Evolutionary conservation across 768 basidiomycete genomes (phyloP).

Genomic region (Peribolospora kevripleyi): DNA sequence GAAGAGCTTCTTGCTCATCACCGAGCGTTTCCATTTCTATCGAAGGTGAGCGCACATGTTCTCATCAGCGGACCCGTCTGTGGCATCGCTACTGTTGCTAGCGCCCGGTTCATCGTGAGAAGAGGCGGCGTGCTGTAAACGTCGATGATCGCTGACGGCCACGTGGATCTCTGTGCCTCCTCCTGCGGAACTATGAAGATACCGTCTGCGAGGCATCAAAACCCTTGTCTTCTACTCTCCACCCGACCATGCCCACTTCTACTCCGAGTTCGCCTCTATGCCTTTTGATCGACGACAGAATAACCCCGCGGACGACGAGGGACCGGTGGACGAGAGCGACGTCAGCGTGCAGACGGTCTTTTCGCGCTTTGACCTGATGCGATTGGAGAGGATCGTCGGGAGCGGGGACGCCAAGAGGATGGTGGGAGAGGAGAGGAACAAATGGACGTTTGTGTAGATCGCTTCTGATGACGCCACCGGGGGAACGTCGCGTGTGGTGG

Average conservation of each 20-base stretch:
- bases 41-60: slow-evolving; percentile 30
- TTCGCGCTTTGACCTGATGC: slow-evolving; percentile 70
- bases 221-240: slow-evolving; percentile 84
- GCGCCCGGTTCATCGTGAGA: background rate
- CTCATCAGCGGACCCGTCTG: background rate
- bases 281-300: slow-evolving; percentile 35
- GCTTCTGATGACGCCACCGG: too few species aligned
- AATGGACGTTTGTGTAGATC: slow-evolving; percentile 20
- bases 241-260: slow-evolving; percentile 75
- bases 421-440: slow-evolving; percentile 18
- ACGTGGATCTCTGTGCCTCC: background rate
- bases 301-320: slow-evolving; percentile 23
- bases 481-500: too few species aligned
- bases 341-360: slow-evolving; percentile 60
- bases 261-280: slow-evolving; percentile 64
- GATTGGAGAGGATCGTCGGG: slow-evolving; percentile 60
- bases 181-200: slow-evolving; percentile 26
- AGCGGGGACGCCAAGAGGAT: slow-evolving; percentile 22
- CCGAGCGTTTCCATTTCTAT: slow-evolving; percentile 98
- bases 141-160: background rate
- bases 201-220: slow-evolving; percentile 75
- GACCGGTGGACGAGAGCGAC: slow-evolving; percentile 63
- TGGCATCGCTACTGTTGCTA: background rate
- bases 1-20: slow-evolving; percentile 65
- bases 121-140: background rate